Evolutionary conservation across 164 flowering plant species (phyloP).

Genomic region (Sedum album): DNA sequence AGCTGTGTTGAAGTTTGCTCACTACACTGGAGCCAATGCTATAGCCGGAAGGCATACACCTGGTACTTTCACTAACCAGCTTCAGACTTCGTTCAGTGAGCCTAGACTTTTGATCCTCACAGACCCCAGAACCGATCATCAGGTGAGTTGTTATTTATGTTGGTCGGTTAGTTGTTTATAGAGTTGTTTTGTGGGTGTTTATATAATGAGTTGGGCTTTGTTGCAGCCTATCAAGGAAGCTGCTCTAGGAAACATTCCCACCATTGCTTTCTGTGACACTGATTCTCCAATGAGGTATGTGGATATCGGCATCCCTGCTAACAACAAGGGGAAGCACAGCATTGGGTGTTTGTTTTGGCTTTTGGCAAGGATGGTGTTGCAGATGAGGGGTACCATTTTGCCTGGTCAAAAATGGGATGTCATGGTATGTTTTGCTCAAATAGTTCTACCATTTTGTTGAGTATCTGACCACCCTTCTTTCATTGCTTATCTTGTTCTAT

Average conservation of each 20-base stretch:
- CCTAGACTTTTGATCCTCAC: conserved; percentile 83
- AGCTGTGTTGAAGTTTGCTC: conserved; percentile 80
- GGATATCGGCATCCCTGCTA: conserved; percentile 86
- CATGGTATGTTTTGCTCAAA: conserved; percentile 18
- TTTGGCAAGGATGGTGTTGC: conserved; percentile 77
- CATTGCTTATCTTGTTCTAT: not conserved
- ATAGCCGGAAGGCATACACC: conserved; percentile 94
- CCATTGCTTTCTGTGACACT: conserved; percentile 91
- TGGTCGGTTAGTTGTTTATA: not conserved
- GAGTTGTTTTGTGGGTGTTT: not conserved
- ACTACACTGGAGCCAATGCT: conserved; percentile 66
- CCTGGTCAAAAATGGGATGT: conserved; percentile 68
- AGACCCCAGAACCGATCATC: conserved; percentile 71
- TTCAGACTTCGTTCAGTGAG: conserved; percentile 73
- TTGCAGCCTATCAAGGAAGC: conserved; percentile 85
- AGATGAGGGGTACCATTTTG: conserved; percentile 71
- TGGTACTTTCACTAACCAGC: conserved; percentile 84
- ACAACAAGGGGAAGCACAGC: conserved; percentile 89
- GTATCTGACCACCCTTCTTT: not conserved
- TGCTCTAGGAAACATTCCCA: conserved; percentile 76
- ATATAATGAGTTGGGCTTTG: not conserved
- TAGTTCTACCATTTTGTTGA: not conserved
- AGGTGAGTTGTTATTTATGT: conserved; percentile 19
- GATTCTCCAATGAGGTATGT: conserved; percentile 82
- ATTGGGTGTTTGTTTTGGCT: conserved; percentile 86